Percentiles rank a stretch among this genome's conserved stretches.
Evolutionary conservation across 306 rosid genomes (phyloP).

Genomic region (Corylus heterophylla): DNA sequence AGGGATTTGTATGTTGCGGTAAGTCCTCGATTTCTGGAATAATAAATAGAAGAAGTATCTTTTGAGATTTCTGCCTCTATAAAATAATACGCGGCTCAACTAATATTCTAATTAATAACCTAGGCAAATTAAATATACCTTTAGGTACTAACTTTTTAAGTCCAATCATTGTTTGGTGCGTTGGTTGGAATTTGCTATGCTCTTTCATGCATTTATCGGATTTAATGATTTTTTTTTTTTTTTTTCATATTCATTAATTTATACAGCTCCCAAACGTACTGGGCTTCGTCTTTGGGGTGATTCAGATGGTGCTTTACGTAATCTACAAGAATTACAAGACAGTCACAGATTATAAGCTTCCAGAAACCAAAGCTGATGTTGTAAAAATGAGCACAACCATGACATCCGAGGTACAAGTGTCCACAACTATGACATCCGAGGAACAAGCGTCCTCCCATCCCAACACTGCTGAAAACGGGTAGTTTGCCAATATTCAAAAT

Average conservation of each 20-base stretch:
- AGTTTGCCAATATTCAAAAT: not conserved
- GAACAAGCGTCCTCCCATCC: constrained; percentile 19
- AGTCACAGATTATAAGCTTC: constrained; percentile 40
- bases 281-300: constrained; percentile 71
- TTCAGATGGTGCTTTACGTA: constrained; percentile 69
- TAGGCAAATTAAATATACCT: not conserved
- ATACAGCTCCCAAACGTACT: constrained; percentile 83
- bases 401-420: constrained; percentile 23
- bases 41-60: not conserved
- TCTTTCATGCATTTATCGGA: not conserved
- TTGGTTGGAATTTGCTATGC: not conserved
- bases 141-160: not conserved
- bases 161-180: not conserved
- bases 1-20: constrained; percentile 86
- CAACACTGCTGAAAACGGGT: not conserved
- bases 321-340: constrained; percentile 54
- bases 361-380: constrained; percentile 54
- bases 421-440: constrained; percentile 15
- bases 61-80: not conserved
- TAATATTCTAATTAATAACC: not conserved
- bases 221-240: not conserved
- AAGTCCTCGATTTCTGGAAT: constrained; percentile 28
- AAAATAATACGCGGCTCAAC: not conserved
- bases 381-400: constrained; percentile 23
- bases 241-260: not conserved